phyloP scores from a whole-genome alignment of 2,329 filamentous ascomycete genomes.

The Fusarium praegraminearum region DNA sequence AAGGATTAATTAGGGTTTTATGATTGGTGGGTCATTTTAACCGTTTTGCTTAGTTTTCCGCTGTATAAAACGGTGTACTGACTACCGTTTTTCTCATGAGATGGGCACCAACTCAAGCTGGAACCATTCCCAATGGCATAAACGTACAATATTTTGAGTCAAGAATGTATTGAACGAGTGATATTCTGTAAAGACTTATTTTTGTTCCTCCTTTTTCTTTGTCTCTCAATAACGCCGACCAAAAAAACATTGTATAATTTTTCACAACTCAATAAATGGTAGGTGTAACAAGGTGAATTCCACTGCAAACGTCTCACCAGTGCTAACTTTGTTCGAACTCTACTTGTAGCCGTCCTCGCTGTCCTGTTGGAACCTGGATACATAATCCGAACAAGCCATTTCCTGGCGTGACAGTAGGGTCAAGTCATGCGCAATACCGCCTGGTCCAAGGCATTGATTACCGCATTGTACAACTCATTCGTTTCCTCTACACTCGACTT shows the following conservation, averaged over 20 bases:
- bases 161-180: no score
- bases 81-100: no score
- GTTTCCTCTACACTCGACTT: neutral
- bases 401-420: neutral
- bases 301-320: neutral
- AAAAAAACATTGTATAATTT: neutral
- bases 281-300: neutral
- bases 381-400: neutral
- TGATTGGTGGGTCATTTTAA: neutral
- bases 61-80: no score
- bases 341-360: neutral
- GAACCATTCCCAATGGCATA: neutral
- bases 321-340: neutral
- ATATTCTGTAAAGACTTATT: neutral
- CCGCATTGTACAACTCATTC: neutral
- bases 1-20: neutral
- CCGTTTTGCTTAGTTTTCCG: neutral
- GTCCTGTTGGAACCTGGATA: neutral
- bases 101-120: no score
- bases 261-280: neutral
- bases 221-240: no score
- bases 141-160: neutral
- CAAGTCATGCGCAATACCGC: neutral
- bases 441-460: conserved; percentile 1
- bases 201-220: neutral